Evolutionary conservation across 345 rosid genomes (phyloP), one percentile per base, ranked within the genome.

Genomic region (Eucalyptus coolabah): DNA sequence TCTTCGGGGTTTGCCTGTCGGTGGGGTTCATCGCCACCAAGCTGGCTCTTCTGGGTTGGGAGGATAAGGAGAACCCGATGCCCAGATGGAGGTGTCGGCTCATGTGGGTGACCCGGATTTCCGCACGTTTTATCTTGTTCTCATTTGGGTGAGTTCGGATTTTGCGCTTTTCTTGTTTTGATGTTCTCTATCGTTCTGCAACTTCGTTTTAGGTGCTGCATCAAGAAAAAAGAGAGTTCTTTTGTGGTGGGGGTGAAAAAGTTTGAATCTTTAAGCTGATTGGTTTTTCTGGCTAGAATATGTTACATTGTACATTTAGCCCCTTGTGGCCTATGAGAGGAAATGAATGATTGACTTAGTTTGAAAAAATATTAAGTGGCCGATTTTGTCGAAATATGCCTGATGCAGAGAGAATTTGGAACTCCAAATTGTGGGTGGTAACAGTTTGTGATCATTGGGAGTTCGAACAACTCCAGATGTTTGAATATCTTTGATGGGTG

Each of bases 51-150:
- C 67, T 59, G 40, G 97, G 99, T 4, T 98, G 99, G 99, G 94
- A 94, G 87, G 99, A 98, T 89, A 94, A 90, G 93, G 95, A 96
- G 65, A 95, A 95, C 28, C 97, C 99, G 26, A 96, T 97, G 98
- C 97, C 99, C 90, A 92, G 16, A 80, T 98, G 99, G 99, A 93
- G 99, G 88, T 95, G 91, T 30, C 87, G 96, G 89, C 67, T 98
- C 92, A 98, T 98, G 99, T 96, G 98, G 98, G 49, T 98, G 88
- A 98, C 99, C 89, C 94, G 99, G 92, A 16, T 93, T 90, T 96
- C 91, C 87, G 90, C 98, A 47, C 95, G 99, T 60, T 92, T 92
- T 54, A 98, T 98, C 89, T 96, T 98, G 88, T 97, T 98, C 95
- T 93, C 98, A 59, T 98, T 98, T 47, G 99, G 99, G 99, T 98